A percentile compares a stretch with the other conserved stretches of the same genome.
phyloP scores from a whole-genome alignment of 164 flowering plant genomes.

The Magnolia officinalis region DNA sequence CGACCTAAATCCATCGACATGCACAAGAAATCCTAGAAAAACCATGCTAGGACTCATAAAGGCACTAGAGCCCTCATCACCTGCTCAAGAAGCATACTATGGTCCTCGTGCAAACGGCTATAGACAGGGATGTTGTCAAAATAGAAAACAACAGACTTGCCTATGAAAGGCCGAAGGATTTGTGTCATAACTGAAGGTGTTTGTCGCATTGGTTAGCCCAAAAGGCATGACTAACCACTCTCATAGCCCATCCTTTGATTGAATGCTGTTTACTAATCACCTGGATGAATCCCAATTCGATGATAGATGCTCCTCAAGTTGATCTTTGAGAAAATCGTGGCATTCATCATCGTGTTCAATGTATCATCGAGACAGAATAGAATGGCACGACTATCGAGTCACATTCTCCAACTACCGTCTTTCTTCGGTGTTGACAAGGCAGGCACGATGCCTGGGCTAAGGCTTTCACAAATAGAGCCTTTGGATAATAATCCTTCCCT shows the following conservation, averaged over 20 bases:
- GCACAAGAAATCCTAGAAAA: background rate
- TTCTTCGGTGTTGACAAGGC: no score
- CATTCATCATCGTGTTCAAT: background rate
- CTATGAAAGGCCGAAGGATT: background rate
- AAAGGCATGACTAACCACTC: no score
- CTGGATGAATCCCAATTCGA: background rate
- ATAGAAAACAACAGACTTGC: background rate
- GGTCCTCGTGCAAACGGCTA: background rate
- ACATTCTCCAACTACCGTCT: no score
- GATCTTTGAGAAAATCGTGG: no score
- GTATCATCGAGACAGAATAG: no score
- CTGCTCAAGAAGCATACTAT: background rate
- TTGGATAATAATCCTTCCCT: no score
- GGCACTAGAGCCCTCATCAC: no score
- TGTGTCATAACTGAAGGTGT: background rate
- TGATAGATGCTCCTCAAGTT: background rate
- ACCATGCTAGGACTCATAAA: background rate
- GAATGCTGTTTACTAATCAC: background rate
- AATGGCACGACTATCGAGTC: no score
- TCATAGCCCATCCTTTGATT: background rate
- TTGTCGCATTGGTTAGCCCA: background rate
- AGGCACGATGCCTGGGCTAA: no score
- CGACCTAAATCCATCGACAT: no score
- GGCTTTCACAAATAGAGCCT: no score
- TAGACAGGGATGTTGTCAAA: background rate